Percentiles rank a stretch among this genome's conserved stretches.
phyloP scores from a whole-genome alignment of 768 basidiomycete species.

The Lactifluus echinatus region DNA sequence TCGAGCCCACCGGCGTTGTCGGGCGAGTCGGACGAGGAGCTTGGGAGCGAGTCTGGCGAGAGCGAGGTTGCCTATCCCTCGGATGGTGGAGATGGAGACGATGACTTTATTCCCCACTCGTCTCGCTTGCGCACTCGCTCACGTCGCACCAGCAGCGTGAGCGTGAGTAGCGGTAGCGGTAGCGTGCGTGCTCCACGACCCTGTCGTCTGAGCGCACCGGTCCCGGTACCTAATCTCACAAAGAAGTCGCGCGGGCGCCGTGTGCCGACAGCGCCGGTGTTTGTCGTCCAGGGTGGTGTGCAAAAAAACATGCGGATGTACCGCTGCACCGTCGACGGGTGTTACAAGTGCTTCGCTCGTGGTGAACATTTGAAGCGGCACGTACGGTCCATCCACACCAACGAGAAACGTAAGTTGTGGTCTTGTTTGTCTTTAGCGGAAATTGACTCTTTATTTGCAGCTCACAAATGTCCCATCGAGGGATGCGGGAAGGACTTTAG shows the following conservation, averaged over 20 bases:
- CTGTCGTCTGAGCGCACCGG: conserved; percentile 41
- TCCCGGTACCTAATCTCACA: conserved; percentile 68
- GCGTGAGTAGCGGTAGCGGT: conserved; percentile 15
- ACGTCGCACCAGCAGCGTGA: conserved; percentile 16
- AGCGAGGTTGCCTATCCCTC: conserved; percentile 15
- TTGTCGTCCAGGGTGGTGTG: conserved; percentile 23
- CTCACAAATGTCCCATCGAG: conserved; percentile 72
- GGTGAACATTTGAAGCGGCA: conserved; percentile 89
- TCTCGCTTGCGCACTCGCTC: conserved; percentile 8
- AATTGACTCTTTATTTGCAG: conserved; percentile 32
- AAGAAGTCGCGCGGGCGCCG: conserved; percentile 75
- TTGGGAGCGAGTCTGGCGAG: conserved; percentile 16
- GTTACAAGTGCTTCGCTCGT: conserved; percentile 81
- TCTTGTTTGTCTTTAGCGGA: conserved; percentile 1
- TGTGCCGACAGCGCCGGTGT: conserved; percentile 46
- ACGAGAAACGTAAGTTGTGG: conserved; percentile 72
- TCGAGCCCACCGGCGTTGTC: conserved; percentile 19
- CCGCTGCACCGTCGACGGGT: conserved; percentile 70
- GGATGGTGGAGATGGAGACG: conserved; percentile 10
- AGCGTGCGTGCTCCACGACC: conserved; percentile 22
- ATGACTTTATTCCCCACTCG: conserved; percentile 12
- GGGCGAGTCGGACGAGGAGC: conserved; percentile 15
- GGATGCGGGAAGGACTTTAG: conserved; percentile 80
- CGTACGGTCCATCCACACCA: conserved; percentile 80
- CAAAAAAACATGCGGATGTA: conserved; percentile 36